These are phyloP conservation scores for Kluyveromyces sp. DNA, from an alignment of 1,139 yeast species.

Conservation along the genomic window DNA sequence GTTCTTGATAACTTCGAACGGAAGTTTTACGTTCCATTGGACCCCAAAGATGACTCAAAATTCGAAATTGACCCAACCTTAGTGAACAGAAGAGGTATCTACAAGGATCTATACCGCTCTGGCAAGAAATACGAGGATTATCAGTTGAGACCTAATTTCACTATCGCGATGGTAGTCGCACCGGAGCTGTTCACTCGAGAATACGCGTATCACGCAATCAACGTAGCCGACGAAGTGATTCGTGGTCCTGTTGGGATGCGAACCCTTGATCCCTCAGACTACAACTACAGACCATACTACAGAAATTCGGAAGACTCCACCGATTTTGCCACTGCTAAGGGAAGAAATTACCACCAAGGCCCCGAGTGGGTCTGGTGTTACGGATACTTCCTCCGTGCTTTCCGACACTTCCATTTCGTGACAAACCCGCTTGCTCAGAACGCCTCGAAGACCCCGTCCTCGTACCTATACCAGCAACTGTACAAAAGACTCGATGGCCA, in stretches of 20 bases:
- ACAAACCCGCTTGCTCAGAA: constrained; percentile 29
- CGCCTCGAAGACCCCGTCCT: constrained; percentile 33
- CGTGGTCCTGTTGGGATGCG: constrained; percentile 91
- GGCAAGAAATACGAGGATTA: constrained; percentile 92
- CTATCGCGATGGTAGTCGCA: constrained; percentile 88
- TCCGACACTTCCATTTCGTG: constrained; percentile 44
- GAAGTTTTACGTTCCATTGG: constrained; percentile 66
- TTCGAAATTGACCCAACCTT: constrained; percentile 57
- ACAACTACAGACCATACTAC: constrained; percentile 87
- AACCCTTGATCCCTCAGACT: constrained; percentile 87
- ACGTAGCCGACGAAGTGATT: constrained; percentile 61
- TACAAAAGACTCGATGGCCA: constrained; percentile 57
- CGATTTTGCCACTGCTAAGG: constrained; percentile 90
- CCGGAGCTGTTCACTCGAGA: constrained; percentile 74
- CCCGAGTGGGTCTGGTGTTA: constrained; percentile 97
- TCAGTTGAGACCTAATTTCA: constrained; percentile 85
- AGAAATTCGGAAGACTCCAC: constrained; percentile 69
- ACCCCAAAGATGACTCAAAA: constrained; percentile 47
- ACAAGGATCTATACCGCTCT: constrained; percentile 74
- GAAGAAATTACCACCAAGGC: constrained; percentile 96
- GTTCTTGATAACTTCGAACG: constrained; percentile 69
- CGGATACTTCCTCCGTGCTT: constrained; percentile 84
- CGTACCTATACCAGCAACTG: constrained; percentile 39
- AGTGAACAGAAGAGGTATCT: constrained; percentile 86
- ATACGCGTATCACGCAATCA: constrained; percentile 57